Evolutionary conservation across 129 eudicot genomes (phyloP).

Genomic region (Flaveria linearis): DNA sequence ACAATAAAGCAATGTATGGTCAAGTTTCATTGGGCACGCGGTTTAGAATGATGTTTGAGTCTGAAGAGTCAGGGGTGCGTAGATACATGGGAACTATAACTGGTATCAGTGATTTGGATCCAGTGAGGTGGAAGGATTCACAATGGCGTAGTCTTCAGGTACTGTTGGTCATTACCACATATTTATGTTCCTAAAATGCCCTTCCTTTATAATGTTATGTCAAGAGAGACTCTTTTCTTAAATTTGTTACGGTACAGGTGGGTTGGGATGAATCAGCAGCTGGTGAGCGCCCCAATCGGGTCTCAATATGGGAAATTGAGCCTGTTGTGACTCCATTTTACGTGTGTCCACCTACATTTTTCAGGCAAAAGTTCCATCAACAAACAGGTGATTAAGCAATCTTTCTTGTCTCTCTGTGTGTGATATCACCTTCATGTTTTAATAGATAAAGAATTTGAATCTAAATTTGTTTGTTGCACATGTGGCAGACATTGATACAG

Average conservation of each 20-base stretch:
- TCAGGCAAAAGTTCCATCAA: constrained; percentile 75
- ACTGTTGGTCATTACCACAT: background rate
- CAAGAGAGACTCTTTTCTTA: no score
- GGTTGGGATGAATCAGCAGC: constrained; percentile 98
- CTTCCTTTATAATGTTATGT: background rate
- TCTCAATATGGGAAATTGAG: constrained; percentile 95
- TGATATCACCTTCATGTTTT: background rate
- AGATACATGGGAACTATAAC: constrained; percentile 93
- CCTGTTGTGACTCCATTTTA: constrained; percentile 94
- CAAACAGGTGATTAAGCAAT: constrained; percentile 47
- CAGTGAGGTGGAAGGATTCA: constrained; percentile 77
- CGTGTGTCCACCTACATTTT: constrained; percentile 93
- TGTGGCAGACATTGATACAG: constrained; percentile 65
- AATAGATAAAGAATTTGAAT: background rate
- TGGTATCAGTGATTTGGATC: constrained; percentile 78
- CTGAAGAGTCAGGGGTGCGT: constrained; percentile 87
- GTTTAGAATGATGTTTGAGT: constrained; percentile 96
- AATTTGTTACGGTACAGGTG: constrained; percentile 48
- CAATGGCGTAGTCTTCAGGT: constrained; percentile 98
- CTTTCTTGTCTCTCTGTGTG: background rate
- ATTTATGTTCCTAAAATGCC: background rate
- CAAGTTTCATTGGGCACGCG: constrained; percentile 92
- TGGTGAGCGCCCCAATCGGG: constrained; percentile 91
- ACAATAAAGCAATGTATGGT: constrained; percentile 87
- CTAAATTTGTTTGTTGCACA: background rate